Conservation (phyloP, 768 basidiomycete species). For the Leccinum pellstonianum region DNA sequence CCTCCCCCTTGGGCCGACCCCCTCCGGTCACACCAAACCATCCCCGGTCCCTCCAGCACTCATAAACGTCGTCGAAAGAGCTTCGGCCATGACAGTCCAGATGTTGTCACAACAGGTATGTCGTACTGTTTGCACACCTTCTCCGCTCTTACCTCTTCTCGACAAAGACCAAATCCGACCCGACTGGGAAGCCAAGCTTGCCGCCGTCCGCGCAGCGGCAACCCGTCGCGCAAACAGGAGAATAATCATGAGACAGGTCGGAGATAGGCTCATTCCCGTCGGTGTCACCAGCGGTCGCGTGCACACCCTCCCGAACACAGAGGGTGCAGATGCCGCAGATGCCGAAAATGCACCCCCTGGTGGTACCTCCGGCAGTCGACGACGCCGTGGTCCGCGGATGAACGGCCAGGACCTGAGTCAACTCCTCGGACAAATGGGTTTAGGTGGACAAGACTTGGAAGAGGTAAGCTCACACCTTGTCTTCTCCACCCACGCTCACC, state of each 20-base stretch:
- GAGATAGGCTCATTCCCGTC: slow-evolving; percentile 94
- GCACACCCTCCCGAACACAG: slow-evolving; percentile 61
- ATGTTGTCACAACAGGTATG: slow-evolving; percentile 89
- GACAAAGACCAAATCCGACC: slow-evolving; percentile 88
- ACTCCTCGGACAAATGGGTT: slow-evolving; percentile 57
- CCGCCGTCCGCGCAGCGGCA: slow-evolving; percentile 91
- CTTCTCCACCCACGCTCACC: slow-evolving; percentile 15
- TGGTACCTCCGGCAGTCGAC: slow-evolving; percentile 46
- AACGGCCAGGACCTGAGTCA: slow-evolving; percentile 60
- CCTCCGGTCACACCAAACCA: slow-evolving; percentile 44
- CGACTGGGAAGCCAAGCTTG: slow-evolving; percentile 96
- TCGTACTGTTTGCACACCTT: slow-evolving; percentile 7
- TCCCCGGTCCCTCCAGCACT: slow-evolving; percentile 39
- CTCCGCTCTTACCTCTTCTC: slow-evolving; percentile 8
- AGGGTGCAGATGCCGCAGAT: slow-evolving; percentile 46
- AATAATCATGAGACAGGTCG: slow-evolving; percentile 98
- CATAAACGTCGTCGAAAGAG: slow-evolving; percentile 85
- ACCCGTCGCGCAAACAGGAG: slow-evolving; percentile 93
- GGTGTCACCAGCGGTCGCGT: slow-evolving; percentile 91
- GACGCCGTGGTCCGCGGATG: slow-evolving; percentile 57
- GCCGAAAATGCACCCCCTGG: slow-evolving; percentile 34
- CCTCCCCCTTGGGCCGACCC: slow-evolving; percentile 54
- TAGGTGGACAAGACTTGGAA: slow-evolving; percentile 87
- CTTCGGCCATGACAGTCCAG: slow-evolving; percentile 79
- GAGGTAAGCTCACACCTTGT: slow-evolving; percentile 54